phyloP scores from a whole-genome alignment of 2,329 filamentous ascomycete genomes.

The Scedosporium boydii region DNA sequence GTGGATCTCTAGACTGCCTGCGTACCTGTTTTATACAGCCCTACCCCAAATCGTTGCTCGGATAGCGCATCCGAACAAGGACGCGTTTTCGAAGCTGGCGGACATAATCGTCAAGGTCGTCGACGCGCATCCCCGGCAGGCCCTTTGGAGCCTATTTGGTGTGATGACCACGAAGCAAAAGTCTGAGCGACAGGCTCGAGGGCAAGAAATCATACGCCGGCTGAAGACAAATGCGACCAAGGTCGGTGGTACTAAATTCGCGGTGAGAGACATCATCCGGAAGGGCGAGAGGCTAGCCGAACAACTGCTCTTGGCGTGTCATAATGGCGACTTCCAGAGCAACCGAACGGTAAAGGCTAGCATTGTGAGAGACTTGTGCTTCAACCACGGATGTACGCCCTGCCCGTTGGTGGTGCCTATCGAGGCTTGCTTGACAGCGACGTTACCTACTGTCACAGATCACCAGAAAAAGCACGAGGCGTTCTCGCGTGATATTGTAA shows the following conservation, averaged over 20 bases:
- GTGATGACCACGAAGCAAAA: slow-evolving; percentile 72
- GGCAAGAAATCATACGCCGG: slow-evolving; percentile 40
- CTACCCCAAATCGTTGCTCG: slow-evolving; percentile 92
- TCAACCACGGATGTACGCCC: slow-evolving; percentile 75
- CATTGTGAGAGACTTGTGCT: slow-evolving; percentile 66
- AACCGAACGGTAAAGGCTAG: slow-evolving; percentile 61
- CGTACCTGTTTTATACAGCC: slow-evolving; percentile 71
- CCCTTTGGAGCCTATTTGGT: slow-evolving; percentile 82
- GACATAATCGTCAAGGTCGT: slow-evolving; percentile 83
- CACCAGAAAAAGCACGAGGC: slow-evolving; percentile 69
- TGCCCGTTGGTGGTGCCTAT: slow-evolving; percentile 83
- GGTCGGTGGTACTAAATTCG: slow-evolving; percentile 4
- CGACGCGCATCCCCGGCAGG: slow-evolving; percentile 76
- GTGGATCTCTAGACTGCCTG: slow-evolving; percentile 62
- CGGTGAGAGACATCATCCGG: slow-evolving; percentile 53
- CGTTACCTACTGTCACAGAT: slow-evolving; percentile 65
- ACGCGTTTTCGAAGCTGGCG: slow-evolving; percentile 68
- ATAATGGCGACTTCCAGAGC: slow-evolving; percentile 62
- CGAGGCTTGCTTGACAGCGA: slow-evolving; percentile 74
- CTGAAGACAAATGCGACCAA: slow-evolving; percentile 22
- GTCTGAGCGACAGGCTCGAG: slow-evolving; percentile 50
- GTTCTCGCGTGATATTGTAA: slow-evolving; percentile 78
- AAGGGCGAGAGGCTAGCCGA: slow-evolving; percentile 77
- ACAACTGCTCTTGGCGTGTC: slow-evolving; percentile 71
- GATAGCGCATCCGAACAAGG: slow-evolving; percentile 74